Base-by-base conservation (phyloP, 202 grass and related monocot species). In the Musa balbisiana region DNA sequence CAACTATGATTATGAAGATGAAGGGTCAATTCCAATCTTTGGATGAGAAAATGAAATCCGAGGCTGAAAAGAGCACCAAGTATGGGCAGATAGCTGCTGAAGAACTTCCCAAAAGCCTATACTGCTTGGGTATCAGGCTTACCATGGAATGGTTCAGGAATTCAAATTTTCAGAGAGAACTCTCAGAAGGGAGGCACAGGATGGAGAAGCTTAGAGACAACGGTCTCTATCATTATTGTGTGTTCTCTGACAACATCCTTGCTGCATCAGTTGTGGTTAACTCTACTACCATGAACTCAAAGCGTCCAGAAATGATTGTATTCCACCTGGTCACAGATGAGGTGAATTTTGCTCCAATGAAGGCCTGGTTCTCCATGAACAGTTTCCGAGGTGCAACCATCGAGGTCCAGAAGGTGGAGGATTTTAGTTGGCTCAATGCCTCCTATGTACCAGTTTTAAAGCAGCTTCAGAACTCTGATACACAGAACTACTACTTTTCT, bases 221-320 rank as follows among this genome's bases (percentile, higher is more conserved):
- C 73, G 89, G 81, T 79, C 88, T 93, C 25, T 85, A 91, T 73
- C 94, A 98, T 82, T 98, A 84, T 20, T 98, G 94, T 79, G 74
- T 98, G 72, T 98, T 98, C 76, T 98, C 94, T 3, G 94, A 98
- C 69, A 98, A 98, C 83, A 93, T 98, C 80, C 80, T 98, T 56
- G 94, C 94, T 16, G 83, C 85, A 24, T 93, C 94, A 53, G 94
- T 93, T 77, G 94, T 86, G 1, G 81, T 98, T 63, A 93, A 98
- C 69, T 98, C 94, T 22, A 98, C 94, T 15, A 59, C 87, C 77
- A 69, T 84, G 75, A 98, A 93, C 82, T 93, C 91, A 43, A 80
- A 75, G 27, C 81, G 86, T 74, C 87, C 94, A 64, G 90, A 86
- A 60, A 88, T 84, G 79, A 78, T 88, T 87, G 91, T 98, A 69